Evolutionary conservation across 2,329 filamentous ascomycete species (phyloP).

Genomic region (Falciphora oryzae): DNA sequence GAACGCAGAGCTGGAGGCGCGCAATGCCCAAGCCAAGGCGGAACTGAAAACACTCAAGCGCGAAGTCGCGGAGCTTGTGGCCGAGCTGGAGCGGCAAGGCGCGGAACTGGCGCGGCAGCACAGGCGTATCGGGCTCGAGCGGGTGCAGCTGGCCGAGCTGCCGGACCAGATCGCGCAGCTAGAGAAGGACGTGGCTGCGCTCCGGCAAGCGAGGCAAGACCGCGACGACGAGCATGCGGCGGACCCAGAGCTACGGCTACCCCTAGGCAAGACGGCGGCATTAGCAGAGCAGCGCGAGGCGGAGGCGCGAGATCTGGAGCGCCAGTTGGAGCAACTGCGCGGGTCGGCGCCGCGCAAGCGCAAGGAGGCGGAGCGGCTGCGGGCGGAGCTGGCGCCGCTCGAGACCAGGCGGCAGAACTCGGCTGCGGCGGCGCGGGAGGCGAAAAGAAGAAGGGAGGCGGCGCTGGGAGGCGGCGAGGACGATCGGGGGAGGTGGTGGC

Average conservation of each 20-base stretch:
- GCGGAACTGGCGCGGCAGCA: conserved; percentile 51
- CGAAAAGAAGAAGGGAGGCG: conserved; percentile 60
- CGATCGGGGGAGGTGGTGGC: conserved; percentile 69
- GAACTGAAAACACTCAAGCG: conserved; percentile 74
- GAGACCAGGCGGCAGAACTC: conserved; percentile 57
- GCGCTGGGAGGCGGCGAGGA: conserved; percentile 61
- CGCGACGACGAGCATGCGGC: conserved; percentile 9
- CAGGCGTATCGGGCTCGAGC: conserved; percentile 43
- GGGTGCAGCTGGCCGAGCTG: conserved; percentile 41
- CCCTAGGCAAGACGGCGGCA: conserved; percentile 50
- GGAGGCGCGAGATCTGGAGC: conserved; percentile 51
- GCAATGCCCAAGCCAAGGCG: conserved; percentile 62
- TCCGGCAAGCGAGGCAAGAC: conserved; percentile 26
- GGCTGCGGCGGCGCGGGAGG: conserved; percentile 63
- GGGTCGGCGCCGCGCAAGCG: conserved; percentile 58
- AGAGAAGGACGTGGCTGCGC: conserved; percentile 39
- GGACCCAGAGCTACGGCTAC: conserved; percentile 45
- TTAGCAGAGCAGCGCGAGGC: conserved; percentile 45
- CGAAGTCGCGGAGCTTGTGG: conserved; percentile 68
- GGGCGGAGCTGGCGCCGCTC: conserved; percentile 61
- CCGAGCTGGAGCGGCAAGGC: conserved; percentile 62
- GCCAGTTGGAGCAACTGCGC: conserved; percentile 58
- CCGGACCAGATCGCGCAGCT: conserved; percentile 44
- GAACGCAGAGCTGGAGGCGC: conserved; percentile 68
- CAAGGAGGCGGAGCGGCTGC: conserved; percentile 61